Base-by-base conservation (phyloP, 2,329 filamentous ascomycete species). In the Phoma herbarum region DNA sequence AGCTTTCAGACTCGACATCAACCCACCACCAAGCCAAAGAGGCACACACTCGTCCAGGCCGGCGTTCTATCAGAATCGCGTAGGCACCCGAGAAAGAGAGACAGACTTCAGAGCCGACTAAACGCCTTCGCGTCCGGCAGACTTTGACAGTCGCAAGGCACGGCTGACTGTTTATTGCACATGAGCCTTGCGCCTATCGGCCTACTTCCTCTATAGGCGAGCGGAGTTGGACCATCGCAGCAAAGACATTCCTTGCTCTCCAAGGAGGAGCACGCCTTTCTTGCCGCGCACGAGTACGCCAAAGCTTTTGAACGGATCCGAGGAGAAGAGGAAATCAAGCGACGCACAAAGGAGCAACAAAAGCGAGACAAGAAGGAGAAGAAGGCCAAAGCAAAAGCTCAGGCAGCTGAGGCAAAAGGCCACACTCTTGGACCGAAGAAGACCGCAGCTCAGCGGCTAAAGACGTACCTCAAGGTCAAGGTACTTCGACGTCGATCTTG, bases 111-210 rank as follows among this genome's bases (percentile, higher is more conserved):
- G 20, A 28, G 35, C 20, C 50, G 41, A 42, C 29, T 50, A 28
- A 46, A 16, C 5, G 29, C 2, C 10, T 22, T 59, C 12, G n/a
- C 26, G 25, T 29, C 33, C 5, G n/a, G 29, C 16, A 54, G 12
- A 18, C 8, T 25, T 7, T 59, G 45, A 7, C 7, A 16, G 3
- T 23, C n/a, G 5, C 35, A n/a, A 28, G 8, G 11, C 16, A 39
- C 49, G 12, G 45, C 16, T 14, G 10, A 16, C 33, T 23, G 16
- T 26, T 18, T 43, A 26, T 42, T 52, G 26, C 41, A 43, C 23
- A 59, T 54, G 50, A 59, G 56, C 41, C 9, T 59, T 20, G 37
- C 56, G 33, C 41, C 29, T 20, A 42, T 59, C 35, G 45, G 50
- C 20, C 42, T 54, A 41, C 37, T 41, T 23, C 18, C 18, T 14